phyloP scores from a whole-genome alignment of 495 filamentous ascomycete genomes.

The Aspergillus avenaceus region DNA sequence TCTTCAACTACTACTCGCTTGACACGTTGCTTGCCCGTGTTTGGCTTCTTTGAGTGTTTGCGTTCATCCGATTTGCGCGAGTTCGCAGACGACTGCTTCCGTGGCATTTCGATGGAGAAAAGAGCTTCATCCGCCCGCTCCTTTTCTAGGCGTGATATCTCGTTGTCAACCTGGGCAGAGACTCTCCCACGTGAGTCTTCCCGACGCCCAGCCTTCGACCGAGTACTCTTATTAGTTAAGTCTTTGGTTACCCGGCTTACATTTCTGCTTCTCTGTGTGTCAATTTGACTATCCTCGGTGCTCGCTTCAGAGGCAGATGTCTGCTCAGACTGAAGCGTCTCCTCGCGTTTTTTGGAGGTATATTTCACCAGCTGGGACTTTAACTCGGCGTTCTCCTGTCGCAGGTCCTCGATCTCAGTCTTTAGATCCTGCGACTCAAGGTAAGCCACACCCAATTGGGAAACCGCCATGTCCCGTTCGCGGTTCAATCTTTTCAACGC shows the following conservation, averaged over 20 bases:
- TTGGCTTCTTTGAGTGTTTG: conserved; percentile 30
- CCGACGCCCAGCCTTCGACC: conserved; percentile 23
- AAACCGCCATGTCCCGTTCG: conserved; percentile 62
- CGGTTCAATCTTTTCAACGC: conserved; percentile 55
- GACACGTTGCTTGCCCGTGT: conserved; percentile 41
- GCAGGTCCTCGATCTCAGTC: conserved; percentile 48
- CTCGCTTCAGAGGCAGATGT: conserved; percentile 23
- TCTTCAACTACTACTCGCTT: conserved; percentile 44
- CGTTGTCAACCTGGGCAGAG: conserved; percentile 39
- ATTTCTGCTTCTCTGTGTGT: conserved; percentile 33
- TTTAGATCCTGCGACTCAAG: conserved; percentile 61
- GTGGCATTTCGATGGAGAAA: conserved; percentile 38
- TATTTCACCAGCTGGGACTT: conserved; percentile 34
- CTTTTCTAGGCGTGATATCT: conserved; percentile 39
- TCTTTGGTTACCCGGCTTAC: conserved; percentile 33
- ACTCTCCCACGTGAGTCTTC: conserved; percentile 33
- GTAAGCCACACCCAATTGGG: conserved; percentile 60
- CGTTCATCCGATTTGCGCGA: conserved; percentile 18
- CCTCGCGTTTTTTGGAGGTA: conserved; percentile 23
- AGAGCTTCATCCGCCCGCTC: conserved; percentile 44
- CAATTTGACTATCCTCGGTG: conserved; percentile 29
- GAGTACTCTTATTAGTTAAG: conserved; percentile 29
- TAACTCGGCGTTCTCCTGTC: conserved; percentile 45
- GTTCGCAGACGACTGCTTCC: conserved; percentile 21
- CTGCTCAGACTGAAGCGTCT: conserved; percentile 29